Percentiles rank a stretch among this genome's conserved stretches.
phyloP scores from a whole-genome alignment of 2,329 filamentous ascomycete genomes.

The Endocalyx cinctus region DNA sequence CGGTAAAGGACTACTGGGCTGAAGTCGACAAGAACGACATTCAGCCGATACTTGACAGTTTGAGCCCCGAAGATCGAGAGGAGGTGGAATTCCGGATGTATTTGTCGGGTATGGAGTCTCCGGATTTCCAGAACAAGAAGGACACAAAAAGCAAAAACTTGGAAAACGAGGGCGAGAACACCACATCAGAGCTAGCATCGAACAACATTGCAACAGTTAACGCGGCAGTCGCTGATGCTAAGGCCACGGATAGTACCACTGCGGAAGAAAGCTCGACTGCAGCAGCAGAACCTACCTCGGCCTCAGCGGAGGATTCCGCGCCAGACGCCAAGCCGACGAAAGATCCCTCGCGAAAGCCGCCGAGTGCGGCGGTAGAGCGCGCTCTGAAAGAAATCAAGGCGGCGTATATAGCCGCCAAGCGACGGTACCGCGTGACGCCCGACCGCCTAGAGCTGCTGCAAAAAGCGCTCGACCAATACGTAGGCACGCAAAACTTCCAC shows the following conservation, averaged over 20 bases:
- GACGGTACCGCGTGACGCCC: conserved; percentile 74
- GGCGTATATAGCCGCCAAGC: conserved; percentile 78
- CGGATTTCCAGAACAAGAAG: conserved; percentile 9
- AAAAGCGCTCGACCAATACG: conserved; percentile 66
- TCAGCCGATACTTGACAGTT: conserved; percentile 58
- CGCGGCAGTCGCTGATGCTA: conserved; percentile 4
- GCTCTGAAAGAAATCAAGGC: conserved; percentile 72
- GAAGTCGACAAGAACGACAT: conserved; percentile 77
- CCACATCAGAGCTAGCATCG: conserved; percentile 1
- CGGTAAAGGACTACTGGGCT: conserved; percentile 78
- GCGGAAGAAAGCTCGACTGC: conserved; percentile 5
- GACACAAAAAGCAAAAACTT: too few relatives aligned
- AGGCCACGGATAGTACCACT: conserved; percentile 4
- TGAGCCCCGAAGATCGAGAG: conserved; percentile 60
- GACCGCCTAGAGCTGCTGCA: conserved; percentile 72
- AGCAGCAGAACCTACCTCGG: conserved; percentile 18
- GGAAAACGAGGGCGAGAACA: conserved; percentile 4
- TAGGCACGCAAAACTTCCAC: conserved; percentile 88
- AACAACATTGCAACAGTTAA: conserved; percentile 5
- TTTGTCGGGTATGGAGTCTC: conserved; percentile 20
- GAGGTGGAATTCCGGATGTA: conserved; percentile 61
- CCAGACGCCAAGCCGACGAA: conserved; percentile 12
- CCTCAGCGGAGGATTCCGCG: conserved; percentile 11
- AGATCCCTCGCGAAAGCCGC: conserved; percentile 11
- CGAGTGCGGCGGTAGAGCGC: conserved; percentile 43